Conservation (phyloP, 352 stramenopile species). For the Phytophthora brassicae region DNA sequence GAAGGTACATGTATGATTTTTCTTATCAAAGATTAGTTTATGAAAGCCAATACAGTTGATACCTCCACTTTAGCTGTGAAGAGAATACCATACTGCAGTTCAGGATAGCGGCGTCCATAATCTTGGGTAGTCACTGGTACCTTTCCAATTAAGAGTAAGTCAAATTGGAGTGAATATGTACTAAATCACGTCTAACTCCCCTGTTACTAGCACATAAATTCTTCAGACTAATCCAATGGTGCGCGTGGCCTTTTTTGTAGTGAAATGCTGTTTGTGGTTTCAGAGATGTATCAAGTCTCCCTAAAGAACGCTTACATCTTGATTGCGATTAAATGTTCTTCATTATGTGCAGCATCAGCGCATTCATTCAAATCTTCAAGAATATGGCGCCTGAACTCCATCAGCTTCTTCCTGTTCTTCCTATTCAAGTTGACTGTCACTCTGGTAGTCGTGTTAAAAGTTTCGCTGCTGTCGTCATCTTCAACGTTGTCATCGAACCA, state of each 20-base stretch:
- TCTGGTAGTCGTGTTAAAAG: conserved; percentile 36
- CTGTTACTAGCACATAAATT: conserved; percentile 67
- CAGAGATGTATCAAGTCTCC: conserved; percentile 97
- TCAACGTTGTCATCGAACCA: conserved; percentile 34
- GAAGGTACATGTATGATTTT: too few relatives aligned
- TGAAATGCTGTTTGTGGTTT: conserved; percentile 95
- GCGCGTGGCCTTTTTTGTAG: conserved; percentile 76
- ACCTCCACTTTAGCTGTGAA: conserved; percentile 25
- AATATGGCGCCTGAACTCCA: conserved; percentile 93
- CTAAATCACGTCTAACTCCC: not conserved
- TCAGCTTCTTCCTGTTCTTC: conserved; percentile 93
- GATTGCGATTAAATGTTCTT: conserved; percentile 78
- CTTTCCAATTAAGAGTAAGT: conserved; percentile 92
- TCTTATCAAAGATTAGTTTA: too few relatives aligned
- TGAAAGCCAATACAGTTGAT: conserved; percentile 43
- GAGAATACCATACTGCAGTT: conserved; percentile 54
- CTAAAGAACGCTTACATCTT: conserved; percentile 96
- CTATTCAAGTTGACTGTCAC: conserved; percentile 92
- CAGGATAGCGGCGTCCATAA: conserved; percentile 62
- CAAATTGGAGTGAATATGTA: not conserved
- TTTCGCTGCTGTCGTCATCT: conserved; percentile 53
- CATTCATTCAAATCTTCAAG: conserved; percentile 91
- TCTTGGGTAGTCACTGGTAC: conserved; percentile 75
- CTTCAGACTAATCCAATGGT: conserved; percentile 75
- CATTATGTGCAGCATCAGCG: conserved; percentile 89